phyloP scores from a whole-genome alignment of 306 rosid species.

The Inga leiocalycina region DNA sequence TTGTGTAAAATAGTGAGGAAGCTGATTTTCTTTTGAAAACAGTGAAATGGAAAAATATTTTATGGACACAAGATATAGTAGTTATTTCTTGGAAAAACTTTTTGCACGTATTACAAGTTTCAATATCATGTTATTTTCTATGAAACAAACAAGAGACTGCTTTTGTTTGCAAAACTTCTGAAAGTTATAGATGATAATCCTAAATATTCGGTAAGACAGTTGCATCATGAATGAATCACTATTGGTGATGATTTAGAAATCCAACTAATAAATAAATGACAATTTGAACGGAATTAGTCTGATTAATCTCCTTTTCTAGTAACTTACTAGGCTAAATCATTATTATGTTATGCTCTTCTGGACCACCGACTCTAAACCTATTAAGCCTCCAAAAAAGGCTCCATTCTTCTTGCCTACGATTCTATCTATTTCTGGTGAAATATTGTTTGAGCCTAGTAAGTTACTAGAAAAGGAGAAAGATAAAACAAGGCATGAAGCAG shows the following conservation, averaged over 20 bases:
- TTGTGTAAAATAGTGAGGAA: constrained; percentile 18
- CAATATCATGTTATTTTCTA: not conserved
- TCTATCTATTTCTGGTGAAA: constrained; percentile 87
- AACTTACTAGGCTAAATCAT: constrained; percentile 63
- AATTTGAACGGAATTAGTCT: constrained; percentile 13
- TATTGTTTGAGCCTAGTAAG: constrained; percentile 70
- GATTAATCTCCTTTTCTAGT: constrained; percentile 25
- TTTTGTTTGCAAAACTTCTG: constrained; percentile 25
- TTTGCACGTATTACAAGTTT: constrained; percentile 4
- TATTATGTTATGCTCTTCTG: constrained; percentile 30
- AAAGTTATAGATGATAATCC: not conserved
- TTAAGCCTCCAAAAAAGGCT: constrained; percentile 93
- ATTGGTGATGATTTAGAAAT: not conserved
- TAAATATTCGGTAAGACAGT: not conserved
- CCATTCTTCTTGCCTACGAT: constrained; percentile 93
- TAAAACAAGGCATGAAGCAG: constrained; percentile 36
- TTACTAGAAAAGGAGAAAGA: constrained; percentile 45
- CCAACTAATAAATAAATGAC: not conserved
- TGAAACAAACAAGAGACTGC: not conserved
- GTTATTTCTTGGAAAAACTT: not conserved
- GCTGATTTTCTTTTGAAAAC: constrained; percentile 29
- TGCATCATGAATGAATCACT: not conserved
- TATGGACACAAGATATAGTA: not conserved
- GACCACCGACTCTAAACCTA: constrained; percentile 50
- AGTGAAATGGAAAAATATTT: not conserved